A percentile compares a stretch with the other conserved stretches of the same genome.
Conservation (phyloP, 371 early-diverging fungal species). For the Mycotypha africana region DNA sequence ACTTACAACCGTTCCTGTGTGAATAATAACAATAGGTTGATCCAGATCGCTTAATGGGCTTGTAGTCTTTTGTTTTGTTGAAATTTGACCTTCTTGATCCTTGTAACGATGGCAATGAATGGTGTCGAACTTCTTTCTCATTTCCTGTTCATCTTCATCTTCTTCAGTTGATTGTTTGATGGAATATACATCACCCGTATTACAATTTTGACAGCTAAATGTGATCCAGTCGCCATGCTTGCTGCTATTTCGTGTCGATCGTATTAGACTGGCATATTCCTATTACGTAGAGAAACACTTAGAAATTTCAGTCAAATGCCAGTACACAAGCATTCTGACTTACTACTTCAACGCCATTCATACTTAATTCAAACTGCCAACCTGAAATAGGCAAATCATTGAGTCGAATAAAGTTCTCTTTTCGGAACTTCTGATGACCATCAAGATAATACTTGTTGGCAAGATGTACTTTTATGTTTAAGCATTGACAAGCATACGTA, state of each 20-base stretch:
- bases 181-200: constrained; percentile 28
- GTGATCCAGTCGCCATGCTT: constrained; percentile 21
- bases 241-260: constrained; percentile 12
- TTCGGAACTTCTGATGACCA: constrained; percentile 23
- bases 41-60: not conserved
- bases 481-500: constrained; percentile 35
- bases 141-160: no score
- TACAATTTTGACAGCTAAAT: constrained; percentile 29
- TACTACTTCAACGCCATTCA: constrained; percentile 33
- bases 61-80: no score
- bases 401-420: constrained; percentile 7
- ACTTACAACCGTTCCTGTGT: constrained; percentile 13
- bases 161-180: constrained; percentile 7
- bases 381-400: constrained; percentile 23
- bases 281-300: not conserved
- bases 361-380: constrained; percentile 33
- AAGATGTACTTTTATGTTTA: constrained; percentile 36
- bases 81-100: no score
- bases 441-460: constrained; percentile 25
- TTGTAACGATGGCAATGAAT: no score
- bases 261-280: constrained; percentile 8
- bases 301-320: not conserved
- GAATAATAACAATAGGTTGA: constrained; percentile 15
- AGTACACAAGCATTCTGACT: constrained; percentile 1
- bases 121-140: no score